Conservation (phyloP, 1,284 basidiomycete species). For the Ceratobasidium sp. region DNA sequence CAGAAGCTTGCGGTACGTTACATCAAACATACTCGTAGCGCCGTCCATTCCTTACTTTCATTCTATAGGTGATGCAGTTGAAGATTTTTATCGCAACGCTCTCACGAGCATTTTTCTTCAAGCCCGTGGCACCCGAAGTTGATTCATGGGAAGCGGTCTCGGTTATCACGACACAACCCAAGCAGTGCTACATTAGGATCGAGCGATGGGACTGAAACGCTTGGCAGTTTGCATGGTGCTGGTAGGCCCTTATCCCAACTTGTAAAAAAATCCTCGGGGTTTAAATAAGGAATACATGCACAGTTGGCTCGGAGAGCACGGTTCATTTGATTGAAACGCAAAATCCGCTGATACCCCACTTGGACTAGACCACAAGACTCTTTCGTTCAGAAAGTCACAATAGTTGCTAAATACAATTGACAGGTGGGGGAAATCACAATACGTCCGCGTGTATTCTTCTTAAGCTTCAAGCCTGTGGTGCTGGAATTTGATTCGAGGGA, state of each 20-base stretch:
- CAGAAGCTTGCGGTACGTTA: constrained; percentile 29
- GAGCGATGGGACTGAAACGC: constrained; percentile 5
- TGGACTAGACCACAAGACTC: no score
- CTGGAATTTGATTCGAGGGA: neutral
- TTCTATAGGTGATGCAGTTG: constrained; percentile 11
- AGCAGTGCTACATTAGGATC: constrained; percentile 4
- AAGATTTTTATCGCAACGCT: constrained; percentile 7
- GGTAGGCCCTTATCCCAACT: neutral
- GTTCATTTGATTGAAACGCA: no score
- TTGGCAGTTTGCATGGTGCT: neutral
- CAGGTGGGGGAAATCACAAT: no score
- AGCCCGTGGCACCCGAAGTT: neutral
- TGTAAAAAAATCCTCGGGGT: no score
- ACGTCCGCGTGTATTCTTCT: no score
- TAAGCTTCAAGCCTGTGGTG: neutral
- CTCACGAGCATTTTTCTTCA: constrained; percentile 17
- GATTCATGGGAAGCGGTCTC: constrained; percentile 12
- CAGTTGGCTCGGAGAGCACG: no score
- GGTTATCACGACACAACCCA: constrained; percentile 10
- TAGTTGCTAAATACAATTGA: no score
- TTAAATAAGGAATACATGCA: no score
- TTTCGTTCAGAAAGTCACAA: no score
- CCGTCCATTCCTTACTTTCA: no score
- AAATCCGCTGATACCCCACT: no score
- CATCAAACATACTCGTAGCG: neutral